These are phyloP conservation scores for Paecilomyces sp. DNA, from an alignment of 2,329 filamentous ascomycete genomes.

Conservation along the genomic window DNA sequence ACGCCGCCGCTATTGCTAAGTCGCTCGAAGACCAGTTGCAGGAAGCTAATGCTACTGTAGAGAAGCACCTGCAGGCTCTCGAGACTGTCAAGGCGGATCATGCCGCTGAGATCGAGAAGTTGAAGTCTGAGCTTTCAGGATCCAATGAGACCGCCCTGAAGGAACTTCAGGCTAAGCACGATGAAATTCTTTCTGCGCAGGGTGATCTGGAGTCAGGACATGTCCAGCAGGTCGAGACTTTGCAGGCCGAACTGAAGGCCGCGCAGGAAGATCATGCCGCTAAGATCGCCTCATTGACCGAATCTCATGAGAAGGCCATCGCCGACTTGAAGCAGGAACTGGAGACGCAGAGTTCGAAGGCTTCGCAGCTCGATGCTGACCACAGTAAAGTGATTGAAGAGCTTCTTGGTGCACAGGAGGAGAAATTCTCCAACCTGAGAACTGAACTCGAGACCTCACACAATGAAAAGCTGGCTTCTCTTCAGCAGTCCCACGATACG, in stretches of 20 bases:
- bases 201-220: slow-evolving; percentile 24
- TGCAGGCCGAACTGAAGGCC: slow-evolving; percentile 16
- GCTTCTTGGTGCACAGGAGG: slow-evolving; percentile 31
- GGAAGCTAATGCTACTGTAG: slow-evolving; percentile 19
- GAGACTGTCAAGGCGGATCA: slow-evolving; percentile 28
- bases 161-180: slow-evolving; percentile 27
- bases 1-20: slow-evolving; percentile 24
- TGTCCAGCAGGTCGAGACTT: slow-evolving; percentile 20
- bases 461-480: slow-evolving; percentile 27
- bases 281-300: slow-evolving; percentile 22
- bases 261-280: slow-evolving; percentile 18
- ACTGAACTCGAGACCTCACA: slow-evolving; percentile 28
- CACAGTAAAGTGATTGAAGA: slow-evolving; percentile 35
- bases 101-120: slow-evolving; percentile 22
- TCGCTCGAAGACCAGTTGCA: slow-evolving; percentile 27
- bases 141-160: slow-evolving; percentile 21
- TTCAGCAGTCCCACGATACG: slow-evolving; percentile 28
- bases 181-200: slow-evolving; percentile 21
- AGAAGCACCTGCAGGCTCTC: slow-evolving; percentile 26
- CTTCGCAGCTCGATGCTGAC: slow-evolving; percentile 28
- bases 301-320: slow-evolving; percentile 20
- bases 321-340: slow-evolving; percentile 29
- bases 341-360: slow-evolving; percentile 27
- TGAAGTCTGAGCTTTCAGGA: slow-evolving; percentile 13
- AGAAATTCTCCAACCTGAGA: slow-evolving; percentile 29